These are phyloP conservation scores for Chytridium lagenaria DNA, from an alignment of 371 early-diverging fungal species.

Conservation along the genomic window DNA sequence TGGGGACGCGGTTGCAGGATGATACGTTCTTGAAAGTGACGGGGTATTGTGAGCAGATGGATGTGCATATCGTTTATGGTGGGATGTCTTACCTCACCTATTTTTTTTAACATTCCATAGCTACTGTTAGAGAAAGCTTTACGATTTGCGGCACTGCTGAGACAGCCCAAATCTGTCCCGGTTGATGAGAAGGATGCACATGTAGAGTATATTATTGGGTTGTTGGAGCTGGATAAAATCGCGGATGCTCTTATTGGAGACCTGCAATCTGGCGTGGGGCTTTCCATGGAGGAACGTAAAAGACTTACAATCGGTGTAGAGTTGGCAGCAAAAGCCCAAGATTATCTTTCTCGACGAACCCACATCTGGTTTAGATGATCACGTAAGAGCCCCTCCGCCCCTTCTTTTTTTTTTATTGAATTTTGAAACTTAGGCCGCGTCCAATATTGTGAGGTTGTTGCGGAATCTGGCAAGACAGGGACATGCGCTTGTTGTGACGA, in stretches of 20 bases:
- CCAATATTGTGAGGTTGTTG: slow-evolving; percentile 71
- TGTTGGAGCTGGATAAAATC: slow-evolving; percentile 38
- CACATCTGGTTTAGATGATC: slow-evolving; percentile 67
- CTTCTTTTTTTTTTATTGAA: slow-evolving; percentile 73
- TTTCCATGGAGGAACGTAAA: slow-evolving; percentile 59
- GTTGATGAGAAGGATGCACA: slow-evolving; percentile 61
- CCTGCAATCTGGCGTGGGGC: slow-evolving; percentile 38
- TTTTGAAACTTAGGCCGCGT: slow-evolving; percentile 78
- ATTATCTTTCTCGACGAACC: slow-evolving; percentile 64
- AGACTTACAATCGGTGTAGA: slow-evolving; percentile 58
- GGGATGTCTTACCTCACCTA: not conserved
- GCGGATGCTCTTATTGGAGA: slow-evolving; percentile 41
- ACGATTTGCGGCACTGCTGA: slow-evolving; percentile 80
- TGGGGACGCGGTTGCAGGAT: slow-evolving; percentile 42
- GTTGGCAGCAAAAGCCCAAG: slow-evolving; percentile 50
- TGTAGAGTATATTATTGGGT: slow-evolving; percentile 46
- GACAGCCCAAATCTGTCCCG: slow-evolving; percentile 68
- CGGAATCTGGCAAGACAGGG: slow-evolving; percentile 72
- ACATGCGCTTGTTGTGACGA: slow-evolving; percentile 77
- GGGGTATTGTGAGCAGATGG: slow-evolving; percentile 85
- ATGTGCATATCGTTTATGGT: slow-evolving; percentile 72
- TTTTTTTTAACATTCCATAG: slow-evolving; percentile 60
- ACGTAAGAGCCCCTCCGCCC: slow-evolving; percentile 69
- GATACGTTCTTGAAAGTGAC: slow-evolving; percentile 69
- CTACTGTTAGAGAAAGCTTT: slow-evolving; percentile 90